phyloP scores from a whole-genome alignment of 257 asterid genomes.

The Solanum habrochaites region DNA sequence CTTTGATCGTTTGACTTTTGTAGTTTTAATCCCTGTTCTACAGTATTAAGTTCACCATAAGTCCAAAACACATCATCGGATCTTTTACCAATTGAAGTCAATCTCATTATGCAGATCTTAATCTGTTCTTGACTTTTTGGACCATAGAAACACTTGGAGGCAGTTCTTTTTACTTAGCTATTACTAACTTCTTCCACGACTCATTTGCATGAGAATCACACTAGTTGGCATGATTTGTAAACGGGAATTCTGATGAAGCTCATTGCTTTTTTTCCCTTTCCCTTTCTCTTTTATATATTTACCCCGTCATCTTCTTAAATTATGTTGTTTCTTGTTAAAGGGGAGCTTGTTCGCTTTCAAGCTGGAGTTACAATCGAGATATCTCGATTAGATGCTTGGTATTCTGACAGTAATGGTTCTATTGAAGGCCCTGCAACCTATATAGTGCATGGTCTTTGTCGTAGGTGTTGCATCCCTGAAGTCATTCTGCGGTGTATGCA shows the following conservation, averaged over 20 bases:
- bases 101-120: background rate
- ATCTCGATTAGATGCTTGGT: slow-evolving; percentile 90
- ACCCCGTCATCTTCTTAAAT: background rate
- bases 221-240: background rate
- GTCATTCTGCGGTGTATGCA: slow-evolving; percentile 87
- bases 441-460: slow-evolving; percentile 88
- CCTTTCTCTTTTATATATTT: background rate
- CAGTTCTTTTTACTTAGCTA: background rate
- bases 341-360: slow-evolving; percentile 86
- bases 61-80: background rate
- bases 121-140: background rate
- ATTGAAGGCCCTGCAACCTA: slow-evolving; percentile 76
- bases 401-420: slow-evolving; percentile 66
- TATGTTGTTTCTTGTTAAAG: slow-evolving; percentile 17
- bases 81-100: background rate
- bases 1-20: background rate
- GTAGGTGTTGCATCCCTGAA: slow-evolving; percentile 95
- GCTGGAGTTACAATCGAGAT: slow-evolving; percentile 91
- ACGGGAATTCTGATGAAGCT: background rate
- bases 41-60: background rate
- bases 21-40: background rate
- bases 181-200: background rate
- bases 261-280: background rate
- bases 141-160: background rate
- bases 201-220: background rate